Evolutionary conservation across 2,329 filamentous ascomycete species (phyloP).

Genomic region (Penicillium paneum): DNA sequence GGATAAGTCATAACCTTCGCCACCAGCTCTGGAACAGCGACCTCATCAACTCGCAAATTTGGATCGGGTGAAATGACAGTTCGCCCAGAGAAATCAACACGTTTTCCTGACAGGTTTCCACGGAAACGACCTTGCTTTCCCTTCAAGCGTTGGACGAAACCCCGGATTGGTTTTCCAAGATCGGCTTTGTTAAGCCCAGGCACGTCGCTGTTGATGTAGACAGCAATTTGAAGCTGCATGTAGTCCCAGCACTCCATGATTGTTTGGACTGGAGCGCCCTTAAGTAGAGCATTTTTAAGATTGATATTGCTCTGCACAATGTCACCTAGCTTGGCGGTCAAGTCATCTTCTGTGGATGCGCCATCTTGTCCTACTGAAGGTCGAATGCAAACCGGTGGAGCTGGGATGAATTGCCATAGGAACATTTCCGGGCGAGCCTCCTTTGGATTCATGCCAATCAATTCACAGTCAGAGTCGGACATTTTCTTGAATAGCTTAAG

Average conservation of each 20-base stretch:
- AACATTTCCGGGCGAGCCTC: conserved; percentile 95
- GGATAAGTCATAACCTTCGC: conserved; percentile 96
- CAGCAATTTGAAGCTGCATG: conserved; percentile 87
- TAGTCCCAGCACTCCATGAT: conserved; percentile 99
- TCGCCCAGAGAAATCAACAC: conserved; percentile 95
- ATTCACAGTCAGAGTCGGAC: conserved; percentile 78
- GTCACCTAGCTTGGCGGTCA: conserved; percentile 94
- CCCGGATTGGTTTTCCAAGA: conserved; percentile 82
- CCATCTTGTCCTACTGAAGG: conserved; percentile 92
- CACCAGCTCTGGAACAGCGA: conserved; percentile 86
- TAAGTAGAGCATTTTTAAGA: conserved; percentile 76
- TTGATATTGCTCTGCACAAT: conserved; percentile 90
- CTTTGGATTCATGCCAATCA: conserved; percentile 80
- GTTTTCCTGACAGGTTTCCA: conserved; percentile 94
- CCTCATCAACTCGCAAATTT: conserved; percentile 88
- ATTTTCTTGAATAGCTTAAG: conserved; percentile 91
- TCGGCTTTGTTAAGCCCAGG: conserved; percentile 87
- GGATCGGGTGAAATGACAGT: conserved; percentile 98
- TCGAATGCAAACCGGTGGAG: conserved; percentile 88
- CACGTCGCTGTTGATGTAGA: conserved; percentile 97
- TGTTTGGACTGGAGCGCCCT: conserved; percentile 78
- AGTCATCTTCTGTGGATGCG: conserved; percentile 91
- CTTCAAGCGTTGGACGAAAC: conserved; percentile 92
- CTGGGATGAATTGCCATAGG: conserved; percentile 93
- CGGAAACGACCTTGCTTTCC: conserved; percentile 97